Evolutionary conservation across 768 basidiomycete genomes (phyloP).

Genomic region (Amanita rimosa): DNA sequence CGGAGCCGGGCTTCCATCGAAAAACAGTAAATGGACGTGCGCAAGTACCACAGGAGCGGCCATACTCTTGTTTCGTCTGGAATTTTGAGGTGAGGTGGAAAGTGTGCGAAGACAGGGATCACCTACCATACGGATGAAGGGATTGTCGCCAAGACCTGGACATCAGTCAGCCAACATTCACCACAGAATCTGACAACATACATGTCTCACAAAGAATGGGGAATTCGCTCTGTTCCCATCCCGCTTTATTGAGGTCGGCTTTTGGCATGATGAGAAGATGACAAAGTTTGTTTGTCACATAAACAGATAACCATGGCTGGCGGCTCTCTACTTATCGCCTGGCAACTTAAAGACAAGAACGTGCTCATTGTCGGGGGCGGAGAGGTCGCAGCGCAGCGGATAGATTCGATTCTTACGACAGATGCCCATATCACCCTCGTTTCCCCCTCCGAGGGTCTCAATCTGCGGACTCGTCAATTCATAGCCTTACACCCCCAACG

Average conservation of each 20-base stretch:
- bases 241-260: constrained; percentile 91
- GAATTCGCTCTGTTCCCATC: constrained; percentile 90
- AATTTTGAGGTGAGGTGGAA: constrained; percentile 1
- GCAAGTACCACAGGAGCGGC: constrained; percentile 93
- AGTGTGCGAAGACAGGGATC: background rate
- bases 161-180: constrained; percentile 5
- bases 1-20: constrained; percentile 95
- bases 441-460: constrained; percentile 56
- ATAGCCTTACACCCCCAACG: constrained; percentile 35
- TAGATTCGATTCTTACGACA: constrained; percentile 75
- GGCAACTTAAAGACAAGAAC: constrained; percentile 76
- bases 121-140: constrained; percentile 89
- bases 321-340: constrained; percentile 79
- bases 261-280: constrained; percentile 51
- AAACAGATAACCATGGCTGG: constrained; percentile 3
- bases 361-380: constrained; percentile 95
- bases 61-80: constrained; percentile 95
- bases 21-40: constrained; percentile 95
- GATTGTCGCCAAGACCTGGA: constrained; percentile 76
- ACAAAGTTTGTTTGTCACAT: constrained; percentile 4
- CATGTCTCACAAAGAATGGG: constrained; percentile 93
- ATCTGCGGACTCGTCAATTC: constrained; percentile 42
- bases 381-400: constrained; percentile 78
- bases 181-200: constrained; percentile 22
- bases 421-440: constrained; percentile 74